Conservation (phyloP, 495 filamentous ascomycete genomes). For the Penicillium silybi region DNA sequence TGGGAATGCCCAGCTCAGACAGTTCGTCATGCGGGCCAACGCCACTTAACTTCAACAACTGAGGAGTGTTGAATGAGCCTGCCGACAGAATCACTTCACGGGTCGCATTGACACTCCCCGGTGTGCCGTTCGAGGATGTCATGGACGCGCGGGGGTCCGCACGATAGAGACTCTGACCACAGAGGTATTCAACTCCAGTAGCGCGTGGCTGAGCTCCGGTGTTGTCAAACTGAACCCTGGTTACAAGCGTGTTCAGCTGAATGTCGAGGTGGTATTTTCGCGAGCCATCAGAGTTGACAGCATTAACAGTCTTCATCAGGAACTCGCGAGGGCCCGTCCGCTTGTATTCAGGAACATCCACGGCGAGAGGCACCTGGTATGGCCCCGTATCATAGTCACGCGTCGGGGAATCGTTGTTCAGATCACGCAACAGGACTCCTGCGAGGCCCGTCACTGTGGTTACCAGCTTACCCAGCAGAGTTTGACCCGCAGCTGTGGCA, state of each 20-base stretch:
- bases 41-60: constrained; percentile 63
- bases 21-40: constrained; percentile 55
- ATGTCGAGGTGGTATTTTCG: constrained; percentile 57
- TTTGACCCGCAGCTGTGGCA: constrained; percentile 37
- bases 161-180: constrained; percentile 54
- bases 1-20: constrained; percentile 40
- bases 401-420: constrained; percentile 41
- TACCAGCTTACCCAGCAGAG: constrained; percentile 35
- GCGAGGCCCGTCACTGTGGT: constrained; percentile 37
- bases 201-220: constrained; percentile 45
- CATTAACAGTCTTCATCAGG: constrained; percentile 46
- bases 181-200: constrained; percentile 60
- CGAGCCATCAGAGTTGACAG: constrained; percentile 48
- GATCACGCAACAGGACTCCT: constrained; percentile 45
- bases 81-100: constrained; percentile 62
- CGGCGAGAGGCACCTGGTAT: constrained; percentile 51
- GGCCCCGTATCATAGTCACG: constrained; percentile 38
- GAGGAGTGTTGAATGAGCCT: constrained; percentile 60
- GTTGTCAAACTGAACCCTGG: constrained; percentile 54
- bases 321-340: constrained; percentile 52
- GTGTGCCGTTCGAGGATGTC: constrained; percentile 27
- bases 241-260: constrained; percentile 55
- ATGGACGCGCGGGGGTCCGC: constrained; percentile 45
- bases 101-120: constrained; percentile 44
- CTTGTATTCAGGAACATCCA: constrained; percentile 35